These are phyloP conservation scores for Amesomyces nigricolor DNA, from an alignment of 2,329 filamentous ascomycete genomes.

Conservation along the genomic window DNA sequence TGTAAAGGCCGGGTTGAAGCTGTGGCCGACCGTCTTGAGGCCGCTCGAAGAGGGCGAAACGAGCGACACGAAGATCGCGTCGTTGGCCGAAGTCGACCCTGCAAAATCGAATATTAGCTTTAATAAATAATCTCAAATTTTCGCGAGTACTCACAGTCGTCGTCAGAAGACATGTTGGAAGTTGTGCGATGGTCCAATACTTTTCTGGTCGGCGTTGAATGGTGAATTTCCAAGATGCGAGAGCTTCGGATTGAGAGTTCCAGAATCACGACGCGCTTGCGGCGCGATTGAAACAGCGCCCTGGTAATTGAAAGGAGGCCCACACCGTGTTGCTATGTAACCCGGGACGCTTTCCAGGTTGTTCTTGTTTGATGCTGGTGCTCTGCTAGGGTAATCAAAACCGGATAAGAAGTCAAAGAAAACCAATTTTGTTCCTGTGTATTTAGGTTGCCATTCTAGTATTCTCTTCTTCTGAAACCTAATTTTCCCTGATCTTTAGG, in stretches of 20 bases:
- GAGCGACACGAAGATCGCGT: conserved; percentile 58
- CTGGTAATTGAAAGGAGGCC: conserved; percentile 19
- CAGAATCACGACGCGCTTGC: conserved; percentile 16
- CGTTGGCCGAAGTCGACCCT: conserved; percentile 58
- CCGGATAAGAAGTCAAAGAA: too few species aligned
- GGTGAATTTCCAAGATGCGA: not conserved
- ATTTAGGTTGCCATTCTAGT: too few species aligned
- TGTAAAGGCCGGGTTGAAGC: conserved; percentile 81
- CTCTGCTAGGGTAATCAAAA: too few species aligned
- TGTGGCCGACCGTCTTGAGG: conserved; percentile 50
- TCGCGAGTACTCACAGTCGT: conserved; percentile 18
- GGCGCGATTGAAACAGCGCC: not conserved
- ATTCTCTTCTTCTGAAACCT: too few species aligned
- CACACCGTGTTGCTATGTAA: not conserved
- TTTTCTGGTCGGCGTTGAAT: not conserved
- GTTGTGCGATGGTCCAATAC: not conserved
- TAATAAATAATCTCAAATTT: not conserved
- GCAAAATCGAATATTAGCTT: conserved; percentile 4
- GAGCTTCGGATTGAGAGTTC: not conserved
- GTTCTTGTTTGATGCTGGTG: too few species aligned
- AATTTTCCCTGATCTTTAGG: too few species aligned
- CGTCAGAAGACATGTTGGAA: conserved; percentile 19
- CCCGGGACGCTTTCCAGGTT: too few species aligned
- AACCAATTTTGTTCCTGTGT: too few species aligned
- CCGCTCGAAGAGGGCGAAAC: conserved; percentile 44